phyloP scores from a whole-genome alignment of 2,329 filamentous ascomycete genomes.

The Pseudocercospora fuligena region DNA sequence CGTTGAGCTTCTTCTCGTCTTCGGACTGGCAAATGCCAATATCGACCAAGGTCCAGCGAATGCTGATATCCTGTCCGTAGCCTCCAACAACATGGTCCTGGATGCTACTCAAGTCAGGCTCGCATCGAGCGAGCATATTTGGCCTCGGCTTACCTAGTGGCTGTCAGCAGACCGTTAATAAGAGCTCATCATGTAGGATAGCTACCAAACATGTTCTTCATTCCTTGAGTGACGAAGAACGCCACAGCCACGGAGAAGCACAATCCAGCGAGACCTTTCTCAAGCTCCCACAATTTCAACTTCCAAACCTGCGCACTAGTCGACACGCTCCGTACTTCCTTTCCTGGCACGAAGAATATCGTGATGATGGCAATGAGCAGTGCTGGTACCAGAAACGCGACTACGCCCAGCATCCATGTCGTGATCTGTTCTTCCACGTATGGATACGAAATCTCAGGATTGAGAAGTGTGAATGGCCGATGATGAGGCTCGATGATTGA shows the following conservation, averaged over 20 bases:
- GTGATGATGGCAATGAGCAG: constrained; percentile 70
- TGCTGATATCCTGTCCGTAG: constrained; percentile 55
- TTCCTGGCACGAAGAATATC: constrained; percentile 72
- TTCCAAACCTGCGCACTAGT: constrained; percentile 66
- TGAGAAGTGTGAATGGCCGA: constrained; percentile 71
- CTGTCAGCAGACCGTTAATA: neutral
- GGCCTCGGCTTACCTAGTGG: constrained; percentile 60
- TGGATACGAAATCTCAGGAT: constrained; percentile 81
- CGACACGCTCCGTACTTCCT: constrained; percentile 54
- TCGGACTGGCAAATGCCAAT: constrained; percentile 74
- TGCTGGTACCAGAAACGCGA: constrained; percentile 67
- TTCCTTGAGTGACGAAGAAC: constrained; percentile 81
- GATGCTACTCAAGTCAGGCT: constrained; percentile 72
- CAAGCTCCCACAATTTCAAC: constrained; percentile 88
- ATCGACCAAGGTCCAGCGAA: constrained; percentile 72
- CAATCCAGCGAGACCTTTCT: constrained; percentile 81
- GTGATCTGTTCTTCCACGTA: constrained; percentile 74
- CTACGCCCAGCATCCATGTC: constrained; percentile 66
- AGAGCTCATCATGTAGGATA: neutral
- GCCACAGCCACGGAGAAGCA: constrained; percentile 71
- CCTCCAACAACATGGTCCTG: constrained; percentile 66
- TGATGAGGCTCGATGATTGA: constrained; percentile 67
- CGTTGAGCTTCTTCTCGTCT: constrained; percentile 66
- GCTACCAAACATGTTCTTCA: constrained; percentile 73
- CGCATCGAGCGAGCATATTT: constrained; percentile 70